A percentile compares a stretch with the other conserved stretches of the same genome.
These are phyloP conservation scores for Trichoderma sp. DNA, from an alignment of 2,329 filamentous ascomycete genomes.

Conservation along the genomic window DNA sequence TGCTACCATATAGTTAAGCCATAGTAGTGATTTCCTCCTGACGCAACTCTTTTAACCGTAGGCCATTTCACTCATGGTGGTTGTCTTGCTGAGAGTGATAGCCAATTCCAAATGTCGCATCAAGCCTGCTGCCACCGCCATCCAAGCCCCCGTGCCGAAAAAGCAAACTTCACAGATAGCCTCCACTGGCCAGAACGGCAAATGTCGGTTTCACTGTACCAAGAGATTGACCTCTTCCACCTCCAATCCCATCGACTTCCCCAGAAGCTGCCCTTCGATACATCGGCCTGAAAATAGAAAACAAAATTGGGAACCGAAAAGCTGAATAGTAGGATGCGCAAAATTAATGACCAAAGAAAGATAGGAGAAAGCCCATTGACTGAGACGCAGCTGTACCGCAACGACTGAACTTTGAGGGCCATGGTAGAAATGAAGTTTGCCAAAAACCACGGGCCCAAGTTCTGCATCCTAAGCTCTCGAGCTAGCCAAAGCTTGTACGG, in stretches of 20 bases:
- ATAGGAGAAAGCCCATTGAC: conserved; percentile 37
- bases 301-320: conserved; percentile 31
- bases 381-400: conserved; percentile 45
- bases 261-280: conserved; percentile 42
- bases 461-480: conserved; percentile 27
- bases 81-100: conserved; percentile 4
- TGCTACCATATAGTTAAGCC: conserved; percentile 4
- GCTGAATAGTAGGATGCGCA: conserved; percentile 29
- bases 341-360: conserved; percentile 38
- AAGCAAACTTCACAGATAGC: conserved; percentile 4
- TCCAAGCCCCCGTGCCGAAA: not conserved
- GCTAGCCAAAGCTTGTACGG: conserved; percentile 24
- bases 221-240: conserved; percentile 8
- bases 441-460: conserved; percentile 12
- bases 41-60: not conserved
- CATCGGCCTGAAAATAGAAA: conserved; percentile 36
- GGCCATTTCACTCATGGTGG: not conserved
- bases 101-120: conserved; percentile 5
- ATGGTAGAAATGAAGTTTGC: not conserved
- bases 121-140: not conserved
- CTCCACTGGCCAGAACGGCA: not conserved
- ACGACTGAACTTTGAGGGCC: conserved; percentile 38
- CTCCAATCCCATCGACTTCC: conserved; percentile 34
- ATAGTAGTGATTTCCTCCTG: not conserved
- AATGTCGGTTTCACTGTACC: not conserved